phyloP scores from a whole-genome alignment of 2,329 filamentous ascomycete species.

The Dryadomyces quercus-mongolicae region DNA sequence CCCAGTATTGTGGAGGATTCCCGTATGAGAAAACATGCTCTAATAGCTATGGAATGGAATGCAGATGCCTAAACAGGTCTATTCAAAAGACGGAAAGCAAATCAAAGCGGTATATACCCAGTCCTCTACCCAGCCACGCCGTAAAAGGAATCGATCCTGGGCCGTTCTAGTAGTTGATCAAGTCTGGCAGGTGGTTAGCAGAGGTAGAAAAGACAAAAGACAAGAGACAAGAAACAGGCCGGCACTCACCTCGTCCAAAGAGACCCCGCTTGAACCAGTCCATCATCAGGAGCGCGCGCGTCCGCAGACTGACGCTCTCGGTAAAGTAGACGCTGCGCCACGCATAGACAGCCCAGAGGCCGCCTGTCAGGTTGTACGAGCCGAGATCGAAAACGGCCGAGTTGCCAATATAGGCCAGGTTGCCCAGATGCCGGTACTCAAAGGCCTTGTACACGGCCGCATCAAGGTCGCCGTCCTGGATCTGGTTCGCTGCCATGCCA shows the following conservation, averaged over 20 bases:
- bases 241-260: conserved; percentile 70
- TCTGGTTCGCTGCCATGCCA: conserved; percentile 65
- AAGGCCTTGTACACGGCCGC: conserved; percentile 90
- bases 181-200: neutral
- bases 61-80: no score
- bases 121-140: no score
- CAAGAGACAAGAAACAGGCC: neutral
- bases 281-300: conserved; percentile 82
- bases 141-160: no score
- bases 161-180: neutral
- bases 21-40: no score
- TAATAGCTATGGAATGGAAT: no score
- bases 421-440: conserved; percentile 85
- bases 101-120: no score
- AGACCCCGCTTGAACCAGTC: conserved; percentile 96
- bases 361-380: conserved; percentile 68
- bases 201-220: neutral
- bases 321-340: conserved; percentile 97
- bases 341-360: conserved; percentile 84
- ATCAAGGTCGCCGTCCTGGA: conserved; percentile 82
- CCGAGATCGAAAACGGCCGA: conserved; percentile 87
- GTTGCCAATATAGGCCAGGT: conserved; percentile 89
- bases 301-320: conserved; percentile 88
- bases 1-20: no score
- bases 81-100: no score